phyloP scores from a whole-genome alignment of 163 green algal species.

The Smithsoniella earleae region DNA sequence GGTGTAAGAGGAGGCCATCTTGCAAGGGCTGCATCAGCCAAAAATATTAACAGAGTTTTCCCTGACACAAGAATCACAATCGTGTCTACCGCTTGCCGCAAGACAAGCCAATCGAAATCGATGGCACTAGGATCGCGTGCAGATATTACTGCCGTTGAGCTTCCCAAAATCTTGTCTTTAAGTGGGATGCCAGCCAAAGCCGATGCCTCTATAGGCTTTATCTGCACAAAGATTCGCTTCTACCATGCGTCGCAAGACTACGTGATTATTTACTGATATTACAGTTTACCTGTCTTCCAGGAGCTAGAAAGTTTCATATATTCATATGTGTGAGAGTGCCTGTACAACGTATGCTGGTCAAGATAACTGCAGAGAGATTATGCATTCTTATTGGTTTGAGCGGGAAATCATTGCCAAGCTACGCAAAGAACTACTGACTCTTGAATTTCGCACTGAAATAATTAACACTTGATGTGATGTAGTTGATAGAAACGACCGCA shows the following conservation, averaged over 20 bases:
- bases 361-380: no score
- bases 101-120: slow-evolving; percentile 41
- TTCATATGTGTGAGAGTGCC: no score
- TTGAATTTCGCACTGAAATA: no score
- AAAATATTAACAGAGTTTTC: slow-evolving; percentile 33
- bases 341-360: no score
- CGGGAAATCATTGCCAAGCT: no score
- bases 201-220: slow-evolving; percentile 39
- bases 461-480: no score
- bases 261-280: no score
- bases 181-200: slow-evolving; percentile 42
- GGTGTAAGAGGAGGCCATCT: slow-evolving; percentile 13
- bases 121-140: slow-evolving; percentile 36
- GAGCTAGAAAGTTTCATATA: no score
- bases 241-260: background rate
- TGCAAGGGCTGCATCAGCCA: slow-evolving; percentile 28
- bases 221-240: slow-evolving; percentile 32
- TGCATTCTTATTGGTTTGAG: no score
- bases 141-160: slow-evolving; percentile 42
- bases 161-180: slow-evolving; percentile 38
- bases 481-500: no score
- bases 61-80: slow-evolving; percentile 53
- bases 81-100: slow-evolving; percentile 36
- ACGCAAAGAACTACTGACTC: no score
- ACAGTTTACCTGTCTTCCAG: no score